Percentiles rank a stretch among this genome's conserved stretches.
Evolutionary conservation across 2,329 filamentous ascomycete species (phyloP).

Genomic region (Gnomoniopsis smithogilvyi): DNA sequence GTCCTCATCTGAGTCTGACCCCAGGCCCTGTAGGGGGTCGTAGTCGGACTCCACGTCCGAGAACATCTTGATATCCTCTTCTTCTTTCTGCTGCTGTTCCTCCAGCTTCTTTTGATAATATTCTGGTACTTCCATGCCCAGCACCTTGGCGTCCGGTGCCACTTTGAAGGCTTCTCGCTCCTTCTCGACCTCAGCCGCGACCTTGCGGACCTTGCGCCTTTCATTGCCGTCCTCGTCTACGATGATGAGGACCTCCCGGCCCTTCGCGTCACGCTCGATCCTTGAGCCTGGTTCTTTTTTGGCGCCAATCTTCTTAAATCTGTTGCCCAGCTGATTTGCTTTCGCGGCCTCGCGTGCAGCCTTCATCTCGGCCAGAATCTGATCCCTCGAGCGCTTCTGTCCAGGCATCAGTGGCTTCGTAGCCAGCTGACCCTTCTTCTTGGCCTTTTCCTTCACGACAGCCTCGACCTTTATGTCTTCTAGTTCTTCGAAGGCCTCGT

Average conservation of each 20-base stretch:
- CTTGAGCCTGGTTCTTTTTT: conserved; percentile 51
- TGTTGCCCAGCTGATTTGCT: conserved; percentile 48
- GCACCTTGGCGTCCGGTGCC: conserved; percentile 52
- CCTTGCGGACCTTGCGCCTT: conserved; percentile 60
- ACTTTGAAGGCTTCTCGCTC: conserved; percentile 41
- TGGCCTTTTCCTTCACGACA: conserved; percentile 47
- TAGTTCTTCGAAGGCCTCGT: conserved; percentile 63
- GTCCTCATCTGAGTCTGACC: conserved; percentile 41
- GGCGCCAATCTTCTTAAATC: conserved; percentile 63
- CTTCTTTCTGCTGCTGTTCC: conserved; percentile 41
- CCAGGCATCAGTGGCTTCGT: conserved; percentile 49
- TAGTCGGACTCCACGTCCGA: conserved; percentile 65
- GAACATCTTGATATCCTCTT: conserved; percentile 63
- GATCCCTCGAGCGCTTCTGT: conserved; percentile 61
- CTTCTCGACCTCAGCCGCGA: conserved; percentile 37
- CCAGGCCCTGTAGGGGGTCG: conserved; percentile 61
- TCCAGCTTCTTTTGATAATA: conserved; percentile 48
- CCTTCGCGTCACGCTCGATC: conserved; percentile 59
- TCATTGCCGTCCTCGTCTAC: conserved; percentile 65
- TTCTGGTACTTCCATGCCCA: conserved; percentile 66
- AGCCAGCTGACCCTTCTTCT: conserved; percentile 61
- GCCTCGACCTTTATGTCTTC: conserved; percentile 53
- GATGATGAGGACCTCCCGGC: conserved; percentile 62
- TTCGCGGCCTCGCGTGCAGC: conserved; percentile 60
- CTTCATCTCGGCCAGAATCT: conserved; percentile 66